Evolutionary conservation across 176 grass and related monocot genomes (phyloP).

Genomic region (Melocanna baccifera): DNA sequence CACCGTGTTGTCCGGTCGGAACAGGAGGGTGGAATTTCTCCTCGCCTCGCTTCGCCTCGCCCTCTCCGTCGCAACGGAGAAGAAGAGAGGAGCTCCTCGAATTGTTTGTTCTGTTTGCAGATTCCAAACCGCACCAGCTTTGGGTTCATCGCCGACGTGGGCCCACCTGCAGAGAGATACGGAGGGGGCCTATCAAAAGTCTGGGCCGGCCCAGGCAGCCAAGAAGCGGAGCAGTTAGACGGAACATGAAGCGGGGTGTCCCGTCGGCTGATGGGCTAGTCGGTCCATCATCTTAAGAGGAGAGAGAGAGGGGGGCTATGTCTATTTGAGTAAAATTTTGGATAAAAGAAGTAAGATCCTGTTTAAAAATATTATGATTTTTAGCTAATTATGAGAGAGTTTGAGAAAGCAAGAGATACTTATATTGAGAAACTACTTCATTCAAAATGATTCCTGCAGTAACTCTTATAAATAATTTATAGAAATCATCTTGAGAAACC

Average conservation of each 20-base stretch:
- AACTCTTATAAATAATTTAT: too few relatives aligned
- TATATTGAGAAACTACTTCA: too few relatives aligned
- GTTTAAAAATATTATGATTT: too few relatives aligned
- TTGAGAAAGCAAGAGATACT: too few relatives aligned
- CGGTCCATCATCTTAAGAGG: too few relatives aligned
- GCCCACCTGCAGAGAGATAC: not conserved
- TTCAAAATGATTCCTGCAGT: too few relatives aligned
- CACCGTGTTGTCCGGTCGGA: not conserved
- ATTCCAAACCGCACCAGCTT: constrained; percentile 19
- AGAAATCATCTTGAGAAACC: too few relatives aligned
- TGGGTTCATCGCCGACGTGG: constrained; percentile 14
- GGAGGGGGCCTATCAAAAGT: not conserved
- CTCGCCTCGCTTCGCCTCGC: not conserved
- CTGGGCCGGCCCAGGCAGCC: not conserved
- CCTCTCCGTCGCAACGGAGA: constrained; percentile 3
- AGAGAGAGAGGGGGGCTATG: too few relatives aligned
- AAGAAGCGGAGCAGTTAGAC: too few relatives aligned
- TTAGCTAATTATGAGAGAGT: rapidly evolving
- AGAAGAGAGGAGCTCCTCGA: not conserved
- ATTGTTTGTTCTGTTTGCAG: not conserved
- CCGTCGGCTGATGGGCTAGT: too few relatives aligned
- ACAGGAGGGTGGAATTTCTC: not conserved
- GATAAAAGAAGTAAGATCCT: too few relatives aligned
- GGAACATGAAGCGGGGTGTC: not conserved
- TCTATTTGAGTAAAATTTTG: too few relatives aligned